Evolutionary conservation across 129 eudicot species (phyloP), one percentile per base, ranked within the genome.

Genomic region (Arctium lappa): DNA sequence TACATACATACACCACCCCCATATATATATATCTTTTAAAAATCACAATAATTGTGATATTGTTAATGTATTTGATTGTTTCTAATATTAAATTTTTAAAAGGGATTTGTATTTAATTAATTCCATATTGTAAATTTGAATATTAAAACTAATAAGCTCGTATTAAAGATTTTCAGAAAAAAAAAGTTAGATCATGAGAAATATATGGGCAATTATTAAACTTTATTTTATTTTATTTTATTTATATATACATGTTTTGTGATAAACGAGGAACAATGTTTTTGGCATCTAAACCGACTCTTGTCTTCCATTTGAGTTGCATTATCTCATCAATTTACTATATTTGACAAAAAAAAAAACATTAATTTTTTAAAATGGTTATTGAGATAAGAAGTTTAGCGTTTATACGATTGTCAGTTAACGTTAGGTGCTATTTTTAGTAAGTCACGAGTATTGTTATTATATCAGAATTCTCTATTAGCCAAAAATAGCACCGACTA

Each of bases 361-460:
- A 72, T 62, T 56, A 32, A 33, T 31, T 33, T 72, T 72, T 30
- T 32, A 33, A 78, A 77, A 70, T 27, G 13, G 73, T n/a, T 56
- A 56, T 38, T 1, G 37, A 37, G 39, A 34, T 69, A 71, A 72
- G 84, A 80, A 34, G 78, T 56, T 80, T 34, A 50, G 3, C 29
- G 37, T 36, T 53, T 5, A 33, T 50, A 72, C 72, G 78, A 48
- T 80, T 80, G 72, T 80, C 72, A 0, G 84, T 80, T 80, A 80
- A 53, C 36, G 39, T 70, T 70, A 48, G 77, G 37, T 71, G 53
- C 1, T 80, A 69, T 46, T 79, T 69, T 69, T 31, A 2, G n/a
- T 5, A 60, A 16, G 68, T 60, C 68, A 60, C 68, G 5, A 60
- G 9, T 1, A 60, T 60, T 16, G 27, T 60, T 16, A 4, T 60